Evolutionary conservation across 441 rosid genomes (phyloP).

Genomic region (Croton laevigatus): DNA sequence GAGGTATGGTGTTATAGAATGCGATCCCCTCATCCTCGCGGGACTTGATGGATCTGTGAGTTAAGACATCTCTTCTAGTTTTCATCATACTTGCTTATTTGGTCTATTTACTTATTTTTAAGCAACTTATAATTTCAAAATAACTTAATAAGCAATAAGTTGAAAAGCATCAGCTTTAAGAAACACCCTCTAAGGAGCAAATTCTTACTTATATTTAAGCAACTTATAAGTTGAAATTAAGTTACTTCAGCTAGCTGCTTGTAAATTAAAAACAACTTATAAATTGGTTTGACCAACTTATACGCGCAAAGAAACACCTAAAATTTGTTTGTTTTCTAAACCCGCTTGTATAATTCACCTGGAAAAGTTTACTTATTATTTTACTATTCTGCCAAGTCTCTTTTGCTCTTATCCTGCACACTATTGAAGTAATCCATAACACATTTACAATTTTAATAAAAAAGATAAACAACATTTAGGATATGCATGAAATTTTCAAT

Average conservation of each 20-base stretch:
- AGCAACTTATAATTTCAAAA: too few relatives aligned
- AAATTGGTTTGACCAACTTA: too few relatives aligned
- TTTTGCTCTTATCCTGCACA: not conserved
- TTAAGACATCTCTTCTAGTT: conserved; percentile 24
- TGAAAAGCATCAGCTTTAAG: too few relatives aligned
- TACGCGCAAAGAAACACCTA: not conserved
- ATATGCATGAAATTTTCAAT: not conserved
- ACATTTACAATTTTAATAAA: not conserved
- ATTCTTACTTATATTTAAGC: too few relatives aligned
- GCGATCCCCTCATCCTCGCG: conserved; percentile 64
- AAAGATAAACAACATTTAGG: not conserved
- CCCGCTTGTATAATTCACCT: not conserved
- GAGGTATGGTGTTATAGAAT: conserved; percentile 82
- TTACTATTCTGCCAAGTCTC: not conserved
- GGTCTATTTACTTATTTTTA: not conserved
- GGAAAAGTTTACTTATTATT: not conserved
- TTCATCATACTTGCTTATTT: not conserved
- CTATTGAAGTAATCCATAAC: not conserved
- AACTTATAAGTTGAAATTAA: too few relatives aligned
- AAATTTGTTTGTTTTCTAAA: not conserved
- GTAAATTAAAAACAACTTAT: too few relatives aligned
- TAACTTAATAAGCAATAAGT: too few relatives aligned
- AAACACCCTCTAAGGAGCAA: too few relatives aligned
- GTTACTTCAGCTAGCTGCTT: too few relatives aligned
- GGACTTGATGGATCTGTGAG: conserved; percentile 88